Evolutionary conservation across 1,139 yeast genomes (phyloP).

Genomic region (Saccharomyces uvarum): DNA sequence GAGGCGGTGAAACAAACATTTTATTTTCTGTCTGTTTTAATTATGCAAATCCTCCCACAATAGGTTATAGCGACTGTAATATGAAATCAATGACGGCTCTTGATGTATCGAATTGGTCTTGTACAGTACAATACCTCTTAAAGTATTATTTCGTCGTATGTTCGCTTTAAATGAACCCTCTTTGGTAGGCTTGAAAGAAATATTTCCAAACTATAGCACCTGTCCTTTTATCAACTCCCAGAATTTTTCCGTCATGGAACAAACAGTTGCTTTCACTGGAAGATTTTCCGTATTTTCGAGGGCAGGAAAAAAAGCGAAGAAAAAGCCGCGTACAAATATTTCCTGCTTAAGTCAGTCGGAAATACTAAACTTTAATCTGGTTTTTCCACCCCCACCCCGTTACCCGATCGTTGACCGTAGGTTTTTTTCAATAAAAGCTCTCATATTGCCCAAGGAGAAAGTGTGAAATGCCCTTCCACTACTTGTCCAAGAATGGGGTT

Average conservation of each 20-base stretch:
- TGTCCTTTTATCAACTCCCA: background rate
- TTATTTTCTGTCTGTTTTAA: background rate
- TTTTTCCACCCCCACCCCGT: background rate
- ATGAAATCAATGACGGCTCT: background rate
- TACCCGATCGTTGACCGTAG: background rate
- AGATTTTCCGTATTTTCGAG: background rate
- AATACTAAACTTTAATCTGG: background rate
- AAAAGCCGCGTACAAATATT: background rate
- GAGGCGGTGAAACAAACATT: conserved; percentile 32
- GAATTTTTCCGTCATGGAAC: background rate
- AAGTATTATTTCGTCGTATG: background rate
- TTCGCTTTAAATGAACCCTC: background rate
- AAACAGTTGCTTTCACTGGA: background rate
- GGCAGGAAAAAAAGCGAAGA: background rate
- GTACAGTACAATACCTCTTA: background rate
- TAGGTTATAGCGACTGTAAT: background rate
- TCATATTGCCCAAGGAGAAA: background rate
- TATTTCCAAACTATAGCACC: background rate
- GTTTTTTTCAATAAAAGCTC: background rate
- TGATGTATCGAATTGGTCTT: background rate
- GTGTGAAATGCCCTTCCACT: background rate
- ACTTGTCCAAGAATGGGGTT: background rate
- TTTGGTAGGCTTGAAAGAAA: background rate
- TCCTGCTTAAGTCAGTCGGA: conserved; percentile 1
- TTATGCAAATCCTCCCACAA: background rate